These are phyloP conservation scores for Antitrichia curtipendula DNA, from an alignment of 225 moss, liverwort and hornwort species.

Conservation along the genomic window DNA sequence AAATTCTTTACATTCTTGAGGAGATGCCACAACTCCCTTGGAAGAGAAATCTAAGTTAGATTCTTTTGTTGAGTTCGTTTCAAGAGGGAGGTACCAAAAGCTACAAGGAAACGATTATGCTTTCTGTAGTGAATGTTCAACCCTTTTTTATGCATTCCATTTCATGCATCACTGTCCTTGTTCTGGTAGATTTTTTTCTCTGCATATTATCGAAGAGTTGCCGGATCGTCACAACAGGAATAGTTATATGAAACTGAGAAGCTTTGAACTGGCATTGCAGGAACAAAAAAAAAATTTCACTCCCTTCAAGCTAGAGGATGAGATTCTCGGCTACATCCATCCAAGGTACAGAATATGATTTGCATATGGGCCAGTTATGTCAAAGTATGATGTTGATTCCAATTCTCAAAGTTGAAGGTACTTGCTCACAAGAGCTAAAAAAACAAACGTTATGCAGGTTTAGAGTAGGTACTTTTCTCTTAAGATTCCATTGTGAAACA, in stretches of 20 bases:
- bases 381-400: neutral
- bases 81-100: neutral
- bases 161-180: neutral
- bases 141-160: neutral
- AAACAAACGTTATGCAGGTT: too few species aligned
- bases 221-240: neutral
- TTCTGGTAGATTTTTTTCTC: too few species aligned
- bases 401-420: neutral
- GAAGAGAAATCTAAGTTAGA: neutral
- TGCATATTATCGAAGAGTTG: neutral
- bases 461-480: neutral
- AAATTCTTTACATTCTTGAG: neutral
- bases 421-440: neutral
- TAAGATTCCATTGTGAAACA: neutral
- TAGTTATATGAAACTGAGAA: neutral
- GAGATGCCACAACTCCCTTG: neutral
- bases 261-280: neutral
- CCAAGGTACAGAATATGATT: conserved; percentile 8
- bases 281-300: conserved; percentile 26
- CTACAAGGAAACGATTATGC: neutral
- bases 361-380: neutral
- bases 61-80: neutral
- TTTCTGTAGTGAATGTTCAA: neutral
- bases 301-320: conserved; percentile 31
- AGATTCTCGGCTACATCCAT: conserved; percentile 31